Evolutionary conservation across 192 early-diverging fungal genomes (phyloP).

Genomic region (Cetraspora pellucida): DNA sequence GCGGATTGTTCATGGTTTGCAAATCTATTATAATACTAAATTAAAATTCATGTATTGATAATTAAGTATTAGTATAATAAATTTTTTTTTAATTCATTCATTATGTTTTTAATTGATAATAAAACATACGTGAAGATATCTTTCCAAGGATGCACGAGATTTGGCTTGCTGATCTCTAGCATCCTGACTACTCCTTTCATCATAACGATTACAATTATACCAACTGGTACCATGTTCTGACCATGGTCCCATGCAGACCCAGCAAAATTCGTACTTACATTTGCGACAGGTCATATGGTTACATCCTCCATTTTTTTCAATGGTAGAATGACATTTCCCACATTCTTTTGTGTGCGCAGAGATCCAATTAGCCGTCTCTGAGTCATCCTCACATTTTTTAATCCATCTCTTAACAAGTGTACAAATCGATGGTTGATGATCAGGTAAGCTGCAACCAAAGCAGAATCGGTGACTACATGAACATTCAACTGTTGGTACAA

Average conservation of each 20-base stretch:
- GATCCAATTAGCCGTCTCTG: slow-evolving; percentile 98
- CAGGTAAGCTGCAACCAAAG: slow-evolving; percentile 84
- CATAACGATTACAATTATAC: slow-evolving; percentile 98
- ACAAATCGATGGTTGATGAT: slow-evolving; percentile 93
- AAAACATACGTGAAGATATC: slow-evolving; percentile 88
- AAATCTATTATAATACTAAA: slow-evolving; percentile 93
- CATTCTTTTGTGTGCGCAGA: slow-evolving; percentile 95
- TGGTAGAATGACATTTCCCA: slow-evolving; percentile 88
- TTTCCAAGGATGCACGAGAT: slow-evolving; percentile 81
- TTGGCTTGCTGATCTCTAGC: slow-evolving; percentile 88
- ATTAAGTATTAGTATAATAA: not conserved
- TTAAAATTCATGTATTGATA: slow-evolving; percentile 1
- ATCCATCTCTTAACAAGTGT: slow-evolving; percentile 81
- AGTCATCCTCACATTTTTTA: slow-evolving; percentile 97
- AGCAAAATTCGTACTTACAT: slow-evolving; percentile 98
- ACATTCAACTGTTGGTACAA: slow-evolving; percentile 90
- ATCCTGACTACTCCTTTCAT: slow-evolving; percentile 85
- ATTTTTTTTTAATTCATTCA: not conserved
- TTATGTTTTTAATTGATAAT: not conserved
- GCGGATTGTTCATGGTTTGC: slow-evolving; percentile 97
- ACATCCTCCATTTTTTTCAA: slow-evolving; percentile 99
- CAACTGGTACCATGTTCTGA: slow-evolving; percentile 91
- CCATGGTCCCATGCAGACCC: slow-evolving; percentile 99
- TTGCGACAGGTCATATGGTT: slow-evolving; percentile 99
- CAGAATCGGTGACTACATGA: slow-evolving; percentile 81